Percentiles rank a stretch among this genome's conserved stretches.
phyloP scores from a whole-genome alignment of 495 filamentous ascomycete genomes.

The Apodospora peruviana region DNA sequence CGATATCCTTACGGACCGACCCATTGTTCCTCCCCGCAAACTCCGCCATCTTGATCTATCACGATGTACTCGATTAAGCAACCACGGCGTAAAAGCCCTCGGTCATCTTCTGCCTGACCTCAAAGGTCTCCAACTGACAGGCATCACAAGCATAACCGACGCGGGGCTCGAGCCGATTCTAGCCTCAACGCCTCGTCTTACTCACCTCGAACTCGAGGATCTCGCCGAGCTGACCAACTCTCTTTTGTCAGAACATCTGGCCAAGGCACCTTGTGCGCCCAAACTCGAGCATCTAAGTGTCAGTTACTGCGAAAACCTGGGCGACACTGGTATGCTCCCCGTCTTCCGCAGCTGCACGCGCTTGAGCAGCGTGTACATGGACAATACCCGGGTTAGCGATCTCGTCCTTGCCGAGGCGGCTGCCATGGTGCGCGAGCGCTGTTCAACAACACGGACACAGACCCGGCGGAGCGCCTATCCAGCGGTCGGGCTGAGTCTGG shows the following conservation, averaged over 20 bases:
- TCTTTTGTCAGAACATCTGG: slow-evolving; percentile 61
- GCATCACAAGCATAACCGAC: slow-evolving; percentile 68
- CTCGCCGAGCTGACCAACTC: slow-evolving; percentile 69
- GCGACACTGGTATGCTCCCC: slow-evolving; percentile 79
- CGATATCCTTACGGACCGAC: slow-evolving; percentile 69
- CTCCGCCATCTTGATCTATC: slow-evolving; percentile 83
- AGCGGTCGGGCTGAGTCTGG: slow-evolving; percentile 63
- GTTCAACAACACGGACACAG: slow-evolving; percentile 18
- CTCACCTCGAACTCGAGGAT: slow-evolving; percentile 88
- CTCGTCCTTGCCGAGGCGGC: slow-evolving; percentile 85
- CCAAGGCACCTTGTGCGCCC: slow-evolving; percentile 65
- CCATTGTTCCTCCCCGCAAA: slow-evolving; percentile 70
- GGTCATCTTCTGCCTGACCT: slow-evolving; percentile 72
- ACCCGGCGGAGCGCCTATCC: slow-evolving; percentile 1
- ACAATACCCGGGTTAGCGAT: slow-evolving; percentile 89
- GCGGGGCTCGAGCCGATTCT: slow-evolving; percentile 66
- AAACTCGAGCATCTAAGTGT: slow-evolving; percentile 75
- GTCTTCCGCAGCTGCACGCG: slow-evolving; percentile 68
- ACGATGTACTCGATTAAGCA: slow-evolving; percentile 68
- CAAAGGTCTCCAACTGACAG: slow-evolving; percentile 73
- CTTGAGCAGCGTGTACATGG: slow-evolving; percentile 73
- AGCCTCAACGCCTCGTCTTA: slow-evolving; percentile 66
- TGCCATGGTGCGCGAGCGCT: slow-evolving; percentile 62
- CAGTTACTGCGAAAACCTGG: slow-evolving; percentile 81
- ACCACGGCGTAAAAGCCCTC: slow-evolving; percentile 59